phyloP scores from a whole-genome alignment of 805 yeast genomes.

The Kazachstania viticola region DNA sequence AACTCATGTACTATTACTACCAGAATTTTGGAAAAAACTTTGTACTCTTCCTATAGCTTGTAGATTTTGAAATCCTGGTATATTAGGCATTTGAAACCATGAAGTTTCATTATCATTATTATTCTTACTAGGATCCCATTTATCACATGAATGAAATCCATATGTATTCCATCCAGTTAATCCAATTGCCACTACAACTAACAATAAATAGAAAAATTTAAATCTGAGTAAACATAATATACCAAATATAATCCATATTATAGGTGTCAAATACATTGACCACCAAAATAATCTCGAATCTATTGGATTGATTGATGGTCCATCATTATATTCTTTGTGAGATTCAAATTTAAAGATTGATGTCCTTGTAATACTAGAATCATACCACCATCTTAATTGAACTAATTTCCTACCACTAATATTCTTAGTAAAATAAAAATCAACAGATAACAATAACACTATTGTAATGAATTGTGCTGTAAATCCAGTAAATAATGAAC shows the following conservation, averaged over 20 bases:
- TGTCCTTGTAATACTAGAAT: constrained; percentile 31
- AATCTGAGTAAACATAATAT: constrained; percentile 69
- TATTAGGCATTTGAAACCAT: constrained; percentile 23
- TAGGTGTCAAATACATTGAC: constrained; percentile 63
- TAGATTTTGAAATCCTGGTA: constrained; percentile 20
- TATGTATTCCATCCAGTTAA: constrained; percentile 72
- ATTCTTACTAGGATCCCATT: constrained; percentile 45
- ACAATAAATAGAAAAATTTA: constrained; percentile 52
- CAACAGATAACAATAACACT: constrained; percentile 69
- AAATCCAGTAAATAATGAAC: constrained; percentile 23
- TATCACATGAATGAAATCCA: constrained; percentile 88
- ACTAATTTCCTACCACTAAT: constrained; percentile 82
- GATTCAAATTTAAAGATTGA: constrained; percentile 25
- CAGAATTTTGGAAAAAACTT: constrained; percentile 16
- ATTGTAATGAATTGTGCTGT: constrained; percentile 58
- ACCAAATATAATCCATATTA: constrained; percentile 63
- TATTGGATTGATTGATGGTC: constrained; percentile 62
- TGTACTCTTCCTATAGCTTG: constrained; percentile 17
- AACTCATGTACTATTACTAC: constrained; percentile 1
- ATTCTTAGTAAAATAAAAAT: constrained; percentile 89
- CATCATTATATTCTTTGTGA: constrained; percentile 27
- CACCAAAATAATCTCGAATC: constrained; percentile 87
- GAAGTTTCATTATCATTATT: constrained; percentile 6
- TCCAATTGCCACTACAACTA: constrained; percentile 56
- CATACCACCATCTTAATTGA: constrained; percentile 97